Base-by-base conservation (phyloP, 2,329 filamentous ascomycete genomes). In the Alternaria panax region DNA sequence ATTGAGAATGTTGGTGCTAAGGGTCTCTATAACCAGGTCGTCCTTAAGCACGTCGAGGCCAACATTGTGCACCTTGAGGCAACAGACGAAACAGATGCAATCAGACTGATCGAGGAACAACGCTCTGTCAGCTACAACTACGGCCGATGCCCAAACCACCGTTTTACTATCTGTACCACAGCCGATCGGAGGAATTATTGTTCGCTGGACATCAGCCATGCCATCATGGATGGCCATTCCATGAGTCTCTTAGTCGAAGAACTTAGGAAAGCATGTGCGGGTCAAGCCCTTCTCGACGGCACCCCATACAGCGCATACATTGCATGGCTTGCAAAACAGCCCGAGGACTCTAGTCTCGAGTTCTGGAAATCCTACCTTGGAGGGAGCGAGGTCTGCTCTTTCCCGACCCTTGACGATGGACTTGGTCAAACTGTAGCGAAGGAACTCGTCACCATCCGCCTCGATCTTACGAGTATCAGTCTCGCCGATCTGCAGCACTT, bases 161-260 rank as follows among this genome's bases (percentile, higher is more conserved):
- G 72, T 7, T 71, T 77, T 30, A 76, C 74, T 2, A 63, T 75
- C 2, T 75, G 74, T 46, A 70, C 40, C 14, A 73, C 74, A 1
- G 24, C 48, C 2, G 65, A 70, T 40, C 42, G 54, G 7, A 59
- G 62, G 12, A 64, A 63, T 1, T 74, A 75, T 42, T 73, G 67
- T 42, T 74, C 70, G 34, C 57, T 76, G 6, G 75, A 77, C 30
- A 77, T 78, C 34, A 75, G 68, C 51, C 75, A 78, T 48, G 69
- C 70, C 11, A 71, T 78, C 27, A 75, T 78, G 69, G 75, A 78
- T 30, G 75, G 75, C 1, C 70, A 73, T 40, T 75, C 75, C 0
- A 75, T 74, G 69, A 72, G 70, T 32, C 22, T 76, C 5, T 43
- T 78, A 9, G 68, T 67, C 30, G 59, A 60, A 14, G 73, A 78